Evolutionary conservation across 2,329 filamentous ascomycete genomes (phyloP), one percentile per base, ranked within the genome.

Genomic region (Decorospora gaudefroyi): DNA sequence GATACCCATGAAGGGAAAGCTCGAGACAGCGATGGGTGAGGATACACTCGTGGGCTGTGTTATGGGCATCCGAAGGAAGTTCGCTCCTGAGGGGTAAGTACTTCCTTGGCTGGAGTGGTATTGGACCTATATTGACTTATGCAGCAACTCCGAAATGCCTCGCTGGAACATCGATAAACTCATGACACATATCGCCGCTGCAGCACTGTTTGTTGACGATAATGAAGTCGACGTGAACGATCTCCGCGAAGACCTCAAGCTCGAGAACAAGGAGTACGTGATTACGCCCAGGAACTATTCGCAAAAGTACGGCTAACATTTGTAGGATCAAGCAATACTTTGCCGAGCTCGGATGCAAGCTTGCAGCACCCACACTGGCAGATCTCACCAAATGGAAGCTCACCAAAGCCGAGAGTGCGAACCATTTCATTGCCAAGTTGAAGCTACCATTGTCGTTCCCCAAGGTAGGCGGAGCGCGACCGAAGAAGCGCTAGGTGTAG

Each of bases 391-490:
- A 78, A 66, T 73, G 76, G 54, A 76, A 80, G 45, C 78, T 84
- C 54, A 80, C 79, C 21, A 84, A 84, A 65, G 80, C 81, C 1
- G 78, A 82, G 61, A 79, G 78, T 3, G 69, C 71, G 13, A 82
- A 82, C 42, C 82, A 83, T 49, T 78, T 72, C 47, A 73, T 91
- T 35, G 90, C 87, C 9, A 83, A 83, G 57, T 74, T 97, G 60
- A 82, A 79, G 58, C 70, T 96, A 51, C 93, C 93, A 3, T 74
- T 96, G 32, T 79, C 85, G 46, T 96, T 96, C 67, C 93, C 92
- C 1, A 90, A 86, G 74, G 46, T 66, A 7, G 60, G 55, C 28
- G 61, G 55, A 11, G 52, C 54, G 2, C 41, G 51, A 10, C 53
- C 53, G 29, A 53, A 48, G 30, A 58, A 41, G 50, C 52, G 55